phyloP scores from a whole-genome alignment of 1,284 basidiomycete species.

The Puccinia novopanici region DNA sequence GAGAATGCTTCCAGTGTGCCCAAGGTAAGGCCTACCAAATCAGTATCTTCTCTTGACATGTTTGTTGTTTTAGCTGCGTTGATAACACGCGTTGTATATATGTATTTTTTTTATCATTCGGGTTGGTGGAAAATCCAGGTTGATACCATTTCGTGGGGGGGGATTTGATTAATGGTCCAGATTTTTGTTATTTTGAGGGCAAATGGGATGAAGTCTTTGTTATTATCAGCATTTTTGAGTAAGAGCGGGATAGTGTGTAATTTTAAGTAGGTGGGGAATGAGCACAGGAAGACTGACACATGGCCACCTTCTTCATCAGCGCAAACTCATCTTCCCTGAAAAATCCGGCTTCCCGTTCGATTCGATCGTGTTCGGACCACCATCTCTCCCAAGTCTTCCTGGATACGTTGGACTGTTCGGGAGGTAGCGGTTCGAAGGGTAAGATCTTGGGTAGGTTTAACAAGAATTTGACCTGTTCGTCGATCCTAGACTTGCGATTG shows the following conservation, averaged over 20 bases:
- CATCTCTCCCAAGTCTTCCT: slow-evolving; percentile 40
- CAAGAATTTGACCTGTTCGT: slow-evolving; percentile 43
- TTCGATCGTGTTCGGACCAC: slow-evolving; percentile 46
- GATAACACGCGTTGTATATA: neutral
- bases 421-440: slow-evolving; percentile 47
- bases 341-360: slow-evolving; percentile 46
- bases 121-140: neutral
- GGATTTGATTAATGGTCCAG: neutral
- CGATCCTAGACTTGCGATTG: slow-evolving; percentile 41
- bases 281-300: slow-evolving; percentile 39
- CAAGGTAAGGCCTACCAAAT: slow-evolving; percentile 46
- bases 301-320: slow-evolving; percentile 49
- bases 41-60: slow-evolving; percentile 50
- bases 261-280: neutral
- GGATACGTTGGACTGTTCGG: slow-evolving; percentile 24
- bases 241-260: neutral
- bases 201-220: no score
- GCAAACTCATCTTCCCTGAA: slow-evolving; percentile 50
- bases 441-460: slow-evolving; percentile 39
- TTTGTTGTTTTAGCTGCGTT: slow-evolving; percentile 47
- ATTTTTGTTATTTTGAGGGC: no score
- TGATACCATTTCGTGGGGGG: neutral
- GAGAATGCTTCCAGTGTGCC: slow-evolving; percentile 50
- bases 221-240: neutral
- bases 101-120: neutral